Base-by-base conservation (phyloP, 2,329 filamentous ascomycete species). In the Aspergillus calidoustus region DNA sequence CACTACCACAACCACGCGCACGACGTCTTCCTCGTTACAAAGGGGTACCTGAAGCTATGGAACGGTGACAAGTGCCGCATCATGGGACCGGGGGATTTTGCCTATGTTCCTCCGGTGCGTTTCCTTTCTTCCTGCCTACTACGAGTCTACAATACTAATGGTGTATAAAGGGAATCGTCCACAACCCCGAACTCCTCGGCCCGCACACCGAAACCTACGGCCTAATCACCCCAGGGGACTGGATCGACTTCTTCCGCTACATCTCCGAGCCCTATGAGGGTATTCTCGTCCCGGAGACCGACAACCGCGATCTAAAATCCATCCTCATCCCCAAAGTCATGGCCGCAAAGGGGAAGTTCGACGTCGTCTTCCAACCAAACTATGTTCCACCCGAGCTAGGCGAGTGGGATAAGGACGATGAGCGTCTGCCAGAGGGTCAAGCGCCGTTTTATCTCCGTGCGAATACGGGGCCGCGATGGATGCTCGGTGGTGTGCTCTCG, bases 221-320 rank as follows among this genome's bases (percentile, higher is more conserved):
- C 15, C 71, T 87, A 3, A 82, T 87, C 30, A 82, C 83, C 0
- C 85, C 85, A 0, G 85, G 84, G 5, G 84, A 85, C 68, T 87
- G 85, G 85, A 76, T 86, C 30, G 84, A 87, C 66, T 87, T 87
- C 75, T 87, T 87, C 75, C 80, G 85, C 54, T 83, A 85, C 68
- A 80, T 87, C 7, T 80, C 80, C 30, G 84, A 87, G 69, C 76
- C 81, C 0, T 86, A 82, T 59, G 64, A 74, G 3, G 84, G 84
- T 0, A 66, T 82, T 1, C 64, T 86, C 19, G 79, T 84, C 17
- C 84, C 85, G 1, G 80, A 84, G 54, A 71, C 75, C 41, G 85
- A 87, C 68, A 67, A 80, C n/a, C 81, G 85, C 1, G 81, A 85
- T 65, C 73, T 85, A 2, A 80, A 79, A 49, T 76, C 81, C 25